phyloP scores from a whole-genome alignment of 2,329 filamentous ascomycete genomes.

The Aureobasidium sp. region DNA sequence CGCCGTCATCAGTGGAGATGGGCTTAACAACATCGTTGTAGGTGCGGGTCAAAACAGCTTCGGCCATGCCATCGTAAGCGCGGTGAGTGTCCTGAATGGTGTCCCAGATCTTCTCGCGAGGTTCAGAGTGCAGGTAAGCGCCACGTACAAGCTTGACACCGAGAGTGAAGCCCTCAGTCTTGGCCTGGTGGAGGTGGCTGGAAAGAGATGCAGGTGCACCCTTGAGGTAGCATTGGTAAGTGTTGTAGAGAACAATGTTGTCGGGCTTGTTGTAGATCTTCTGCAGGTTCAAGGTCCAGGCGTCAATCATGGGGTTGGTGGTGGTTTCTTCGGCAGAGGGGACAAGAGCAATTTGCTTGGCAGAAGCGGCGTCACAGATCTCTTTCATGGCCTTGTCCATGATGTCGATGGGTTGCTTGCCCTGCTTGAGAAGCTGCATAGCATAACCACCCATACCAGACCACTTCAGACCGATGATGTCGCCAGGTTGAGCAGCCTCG shows the following conservation, averaged over 20 bases:
- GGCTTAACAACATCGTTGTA: constrained; percentile 52
- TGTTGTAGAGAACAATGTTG: constrained; percentile 64
- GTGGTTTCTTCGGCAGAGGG: constrained; percentile 82
- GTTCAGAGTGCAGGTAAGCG: constrained; percentile 49
- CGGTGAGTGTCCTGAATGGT: constrained; percentile 48
- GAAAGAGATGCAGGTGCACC: constrained; percentile 38
- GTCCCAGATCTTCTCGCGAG: constrained; percentile 45
- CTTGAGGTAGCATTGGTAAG: constrained; percentile 53
- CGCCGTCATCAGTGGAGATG: constrained; percentile 27
- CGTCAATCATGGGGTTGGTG: constrained; percentile 72
- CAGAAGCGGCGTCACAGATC: constrained; percentile 65
- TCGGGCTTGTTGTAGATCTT: constrained; percentile 59
- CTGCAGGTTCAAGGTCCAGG: constrained; percentile 72
- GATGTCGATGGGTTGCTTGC: constrained; percentile 54
- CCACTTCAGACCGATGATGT: constrained; percentile 58
- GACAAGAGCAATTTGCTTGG: constrained; percentile 64
- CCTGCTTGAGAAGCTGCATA: constrained; percentile 57
- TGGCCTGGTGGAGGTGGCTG: constrained; percentile 40
- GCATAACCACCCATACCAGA: constrained; percentile 74
- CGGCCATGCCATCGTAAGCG: constrained; percentile 65
- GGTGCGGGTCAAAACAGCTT: constrained; percentile 56
- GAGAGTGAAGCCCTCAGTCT: constrained; percentile 43
- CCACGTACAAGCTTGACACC: constrained; percentile 53
- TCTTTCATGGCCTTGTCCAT: constrained; percentile 65
- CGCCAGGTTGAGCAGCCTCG: constrained; percentile 42